These are phyloP conservation scores for Lipomyces starkeyi DNA, from an alignment of 805 yeast genomes.

Conservation along the genomic window DNA sequence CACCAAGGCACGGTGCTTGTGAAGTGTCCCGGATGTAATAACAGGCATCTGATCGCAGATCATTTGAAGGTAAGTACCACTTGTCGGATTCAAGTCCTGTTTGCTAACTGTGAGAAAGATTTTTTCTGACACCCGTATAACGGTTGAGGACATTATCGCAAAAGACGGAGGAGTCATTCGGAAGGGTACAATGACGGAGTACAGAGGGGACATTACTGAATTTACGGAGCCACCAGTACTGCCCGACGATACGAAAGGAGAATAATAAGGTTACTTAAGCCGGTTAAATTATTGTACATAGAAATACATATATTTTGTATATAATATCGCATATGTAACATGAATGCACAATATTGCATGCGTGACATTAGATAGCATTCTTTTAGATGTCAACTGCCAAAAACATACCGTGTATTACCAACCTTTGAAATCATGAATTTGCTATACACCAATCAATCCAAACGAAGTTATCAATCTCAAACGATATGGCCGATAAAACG, in stretches of 20 bases:
- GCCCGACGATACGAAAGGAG: not conserved
- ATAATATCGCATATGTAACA: not conserved
- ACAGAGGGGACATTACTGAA: slow-evolving; percentile 28
- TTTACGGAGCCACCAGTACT: slow-evolving; percentile 6
- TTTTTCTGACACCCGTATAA: slow-evolving; percentile 25
- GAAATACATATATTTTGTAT: not conserved
- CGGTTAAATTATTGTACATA: not conserved
- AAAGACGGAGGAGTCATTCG: slow-evolving; percentile 21
- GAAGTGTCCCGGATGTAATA: slow-evolving; percentile 89
- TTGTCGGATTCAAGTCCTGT: not conserved
- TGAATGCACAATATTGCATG: not conserved
- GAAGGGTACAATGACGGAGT: slow-evolving; percentile 22
- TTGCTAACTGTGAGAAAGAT: slow-evolving; percentile 14
- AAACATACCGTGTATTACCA: not conserved
- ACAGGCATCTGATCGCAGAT: slow-evolving; percentile 90
- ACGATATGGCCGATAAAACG: not conserved
- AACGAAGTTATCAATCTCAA: not conserved
- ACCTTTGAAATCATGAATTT: not conserved
- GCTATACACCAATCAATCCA: not conserved
- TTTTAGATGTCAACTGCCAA: not conserved
- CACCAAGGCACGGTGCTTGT: slow-evolving; percentile 83
- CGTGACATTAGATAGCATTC: not conserved
- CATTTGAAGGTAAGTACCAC: slow-evolving; percentile 59
- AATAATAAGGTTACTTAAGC: not conserved
- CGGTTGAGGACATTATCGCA: slow-evolving; percentile 31